Conservation (phyloP, 176 grass and related monocot species). For the bread wheat (Triticum aestivum) region IWGSC_CS_RefSeq_v2.1 NC_057802.1:605755786-605756285, state of each 20-base stretch:
- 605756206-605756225: too few relatives aligned
- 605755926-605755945: background rate
- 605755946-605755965: background rate
- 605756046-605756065: background rate
- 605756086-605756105: background rate
- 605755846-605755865: background rate
- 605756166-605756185: background rate
- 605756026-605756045: slow-evolving; percentile 92
- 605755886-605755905: background rate
- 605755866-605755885: background rate
- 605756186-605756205: background rate
- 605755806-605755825: background rate
- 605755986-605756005: slow-evolving; percentile 88
- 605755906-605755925: background rate
- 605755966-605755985: slow-evolving; percentile 75
- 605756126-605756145: background rate
- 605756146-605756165: too few relatives aligned
- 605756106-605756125: background rate
- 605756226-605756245: too few relatives aligned
- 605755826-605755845: too few relatives aligned
- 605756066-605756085: background rate
- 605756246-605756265: too few relatives aligned
- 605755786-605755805: too few relatives aligned
- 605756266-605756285: too few relatives aligned
- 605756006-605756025: slow-evolving; percentile 95